A percentile compares a stretch with the other conserved stretches of the same genome.
Evolutionary conservation across 225 moss, liverwort and hornwort species (phyloP).

Genomic region (Anthoceros angustus): DNA sequence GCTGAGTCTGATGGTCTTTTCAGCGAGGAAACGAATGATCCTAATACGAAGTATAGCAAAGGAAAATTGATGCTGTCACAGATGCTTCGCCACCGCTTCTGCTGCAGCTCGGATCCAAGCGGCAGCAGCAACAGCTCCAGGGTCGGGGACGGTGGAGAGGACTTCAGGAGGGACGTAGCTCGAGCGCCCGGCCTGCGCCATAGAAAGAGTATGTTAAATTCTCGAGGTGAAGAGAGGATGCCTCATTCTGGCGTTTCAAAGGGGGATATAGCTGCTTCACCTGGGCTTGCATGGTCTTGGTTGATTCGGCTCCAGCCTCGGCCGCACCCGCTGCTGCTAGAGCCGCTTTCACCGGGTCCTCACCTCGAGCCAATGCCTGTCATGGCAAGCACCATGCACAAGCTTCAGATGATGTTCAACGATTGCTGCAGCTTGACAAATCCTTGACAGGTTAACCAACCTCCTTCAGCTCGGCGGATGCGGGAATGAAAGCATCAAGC

Average conservation of each 20-base stretch:
- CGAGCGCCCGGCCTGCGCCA: conserved; percentile 70
- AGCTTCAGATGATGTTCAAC: too few relatives aligned
- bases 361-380: conserved; percentile 55
- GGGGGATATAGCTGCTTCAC: conserved; percentile 21
- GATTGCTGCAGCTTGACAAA: too few relatives aligned
- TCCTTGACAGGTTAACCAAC: conserved; percentile 22
- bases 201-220: background rate
- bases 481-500: conserved; percentile 81
- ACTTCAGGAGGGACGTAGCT: conserved; percentile 67
- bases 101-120: conserved; percentile 68
- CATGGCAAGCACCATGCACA: too few relatives aligned
- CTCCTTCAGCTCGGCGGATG: conserved; percentile 48
- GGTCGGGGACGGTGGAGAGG: conserved; percentile 66
- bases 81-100: conserved; percentile 15
- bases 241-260: too few relatives aligned
- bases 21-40: background rate
- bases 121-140: conserved; percentile 83
- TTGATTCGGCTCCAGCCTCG: conserved; percentile 49
- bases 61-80: background rate
- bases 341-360: conserved; percentile 43
- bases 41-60: background rate
- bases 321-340: conserved; percentile 59
- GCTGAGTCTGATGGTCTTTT: background rate
- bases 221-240: too few relatives aligned
- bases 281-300: conserved; percentile 71